phyloP scores from a whole-genome alignment of 345 rosid species.

The Eucalyptus rudis region DNA sequence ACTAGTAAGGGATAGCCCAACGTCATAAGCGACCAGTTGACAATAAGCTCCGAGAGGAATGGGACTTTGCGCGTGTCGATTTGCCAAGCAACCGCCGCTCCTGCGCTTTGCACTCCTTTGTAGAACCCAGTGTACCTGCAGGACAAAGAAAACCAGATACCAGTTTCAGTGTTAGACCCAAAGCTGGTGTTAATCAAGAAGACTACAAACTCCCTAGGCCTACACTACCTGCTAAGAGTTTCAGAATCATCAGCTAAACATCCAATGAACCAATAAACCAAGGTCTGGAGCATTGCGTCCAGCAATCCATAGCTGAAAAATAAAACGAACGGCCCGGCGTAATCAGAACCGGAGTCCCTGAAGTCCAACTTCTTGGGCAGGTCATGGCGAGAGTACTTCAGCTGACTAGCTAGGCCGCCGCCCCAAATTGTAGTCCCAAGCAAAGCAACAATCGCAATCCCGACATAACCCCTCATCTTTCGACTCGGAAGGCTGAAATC shows the following conservation, averaged over 20 bases:
- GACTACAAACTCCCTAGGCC: not conserved
- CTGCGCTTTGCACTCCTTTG: slow-evolving; percentile 95
- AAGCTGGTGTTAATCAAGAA: not conserved
- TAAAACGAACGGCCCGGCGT: slow-evolving; percentile 40
- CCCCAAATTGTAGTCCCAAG: slow-evolving; percentile 65
- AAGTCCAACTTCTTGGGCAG: slow-evolving; percentile 47
- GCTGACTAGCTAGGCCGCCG: slow-evolving; percentile 74
- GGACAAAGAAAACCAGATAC: not conserved
- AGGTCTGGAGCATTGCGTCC: slow-evolving; percentile 77
- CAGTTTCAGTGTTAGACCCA: not conserved
- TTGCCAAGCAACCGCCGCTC: slow-evolving; percentile 95
- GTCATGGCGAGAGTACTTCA: slow-evolving; percentile 18
- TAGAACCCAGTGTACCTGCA: slow-evolving; percentile 72
- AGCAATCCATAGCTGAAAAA: slow-evolving; percentile 71
- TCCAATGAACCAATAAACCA: slow-evolving; percentile 91
- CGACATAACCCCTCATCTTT: slow-evolving; percentile 58
- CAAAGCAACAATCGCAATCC: slow-evolving; percentile 42
- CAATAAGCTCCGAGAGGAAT: slow-evolving; percentile 35
- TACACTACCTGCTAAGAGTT: slow-evolving; percentile 36
- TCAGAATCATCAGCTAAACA: slow-evolving; percentile 75
- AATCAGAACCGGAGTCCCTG: slow-evolving; percentile 42
- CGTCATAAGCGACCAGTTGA: slow-evolving; percentile 76
- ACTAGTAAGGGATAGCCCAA: slow-evolving; percentile 60
- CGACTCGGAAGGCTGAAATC: slow-evolving; percentile 67
- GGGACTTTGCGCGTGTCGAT: slow-evolving; percentile 57